These are phyloP conservation scores for Acer negundo DNA, from an alignment of 345 rosid species.

Conservation along the genomic window DNA sequence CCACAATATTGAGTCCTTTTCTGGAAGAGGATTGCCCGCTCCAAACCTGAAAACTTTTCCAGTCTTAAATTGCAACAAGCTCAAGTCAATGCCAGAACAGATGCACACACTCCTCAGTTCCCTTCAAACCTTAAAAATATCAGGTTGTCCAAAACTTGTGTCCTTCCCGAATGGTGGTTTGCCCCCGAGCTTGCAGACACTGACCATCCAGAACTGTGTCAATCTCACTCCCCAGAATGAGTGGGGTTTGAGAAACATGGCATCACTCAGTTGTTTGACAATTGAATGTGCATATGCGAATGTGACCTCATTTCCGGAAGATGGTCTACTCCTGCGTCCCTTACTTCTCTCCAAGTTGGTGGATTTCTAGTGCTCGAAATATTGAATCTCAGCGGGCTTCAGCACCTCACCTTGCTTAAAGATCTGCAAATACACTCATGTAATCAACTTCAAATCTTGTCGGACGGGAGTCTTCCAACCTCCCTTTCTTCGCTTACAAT, in stretches of 20 bases:
- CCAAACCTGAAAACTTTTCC: conserved; percentile 19
- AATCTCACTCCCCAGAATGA: not conserved
- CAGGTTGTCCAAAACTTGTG: not conserved
- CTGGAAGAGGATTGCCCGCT: not conserved
- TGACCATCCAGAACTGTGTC: not conserved
- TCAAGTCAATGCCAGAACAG: not conserved
- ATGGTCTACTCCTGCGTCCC: not conserved
- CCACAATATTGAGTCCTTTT: conserved; percentile 24
- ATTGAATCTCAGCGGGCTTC: not conserved
- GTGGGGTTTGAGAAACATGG: not conserved
- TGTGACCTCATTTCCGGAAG: not conserved
- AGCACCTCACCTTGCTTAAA: not conserved
- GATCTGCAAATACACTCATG: not conserved
- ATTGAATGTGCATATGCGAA: not conserved
- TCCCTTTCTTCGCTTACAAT: not conserved
- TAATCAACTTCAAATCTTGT: not conserved
- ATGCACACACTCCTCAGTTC: not conserved
- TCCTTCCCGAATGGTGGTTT: not conserved
- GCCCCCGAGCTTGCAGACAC: not conserved
- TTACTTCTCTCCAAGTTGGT: not conserved
- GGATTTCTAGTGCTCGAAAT: not conserved
- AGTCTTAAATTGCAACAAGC: conserved; percentile 26
- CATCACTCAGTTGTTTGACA: not conserved
- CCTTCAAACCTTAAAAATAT: not conserved
- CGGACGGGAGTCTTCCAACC: not conserved